Conservation (phyloP, 2,329 filamentous ascomycete genomes). For the Colletotrichum horii region DNA sequence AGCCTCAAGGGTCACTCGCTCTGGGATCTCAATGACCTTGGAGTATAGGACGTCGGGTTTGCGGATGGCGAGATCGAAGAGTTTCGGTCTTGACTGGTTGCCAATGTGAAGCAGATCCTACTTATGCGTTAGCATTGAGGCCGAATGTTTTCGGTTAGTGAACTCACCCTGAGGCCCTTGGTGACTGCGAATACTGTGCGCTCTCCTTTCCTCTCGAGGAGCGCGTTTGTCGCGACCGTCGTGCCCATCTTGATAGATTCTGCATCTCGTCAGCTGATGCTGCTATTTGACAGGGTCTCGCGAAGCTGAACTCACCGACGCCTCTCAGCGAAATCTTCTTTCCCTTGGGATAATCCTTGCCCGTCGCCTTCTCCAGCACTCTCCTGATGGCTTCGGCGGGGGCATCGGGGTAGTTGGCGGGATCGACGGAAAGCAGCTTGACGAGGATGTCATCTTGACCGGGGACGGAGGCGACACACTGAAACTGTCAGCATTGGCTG, state of each 20-base stretch:
- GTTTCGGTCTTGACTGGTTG: slow-evolving; percentile 74
- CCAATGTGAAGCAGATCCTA: slow-evolving; percentile 75
- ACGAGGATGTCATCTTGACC: slow-evolving; percentile 67
- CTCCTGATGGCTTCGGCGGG: slow-evolving; percentile 74
- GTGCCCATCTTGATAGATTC: slow-evolving; percentile 81
- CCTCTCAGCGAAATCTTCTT: slow-evolving; percentile 23
- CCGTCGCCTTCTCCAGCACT: slow-evolving; percentile 39
- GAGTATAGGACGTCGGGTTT: slow-evolving; percentile 74
- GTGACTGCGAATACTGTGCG: slow-evolving; percentile 70
- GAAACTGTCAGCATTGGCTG: not conserved
- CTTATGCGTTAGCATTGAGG: slow-evolving; percentile 34
- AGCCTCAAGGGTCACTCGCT: slow-evolving; percentile 73
- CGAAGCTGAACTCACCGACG: slow-evolving; percentile 23
- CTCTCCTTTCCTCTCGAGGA: slow-evolving; percentile 78
- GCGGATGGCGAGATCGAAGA: slow-evolving; percentile 74
- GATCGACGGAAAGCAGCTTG: slow-evolving; percentile 76
- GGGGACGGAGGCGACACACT: slow-evolving; percentile 16
- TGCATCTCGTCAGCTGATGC: not conserved
- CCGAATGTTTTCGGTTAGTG: accelerated
- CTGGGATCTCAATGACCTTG: slow-evolving; percentile 74
- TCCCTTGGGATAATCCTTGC: slow-evolving; percentile 33
- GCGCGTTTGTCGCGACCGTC: slow-evolving; percentile 77
- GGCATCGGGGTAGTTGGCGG: slow-evolving; percentile 74
- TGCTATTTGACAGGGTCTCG: accelerated
- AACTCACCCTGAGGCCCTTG: slow-evolving; percentile 48